Evolutionary conservation across 768 basidiomycete genomes (phyloP).

Genomic region (Kwoniella shandongensis): DNA sequence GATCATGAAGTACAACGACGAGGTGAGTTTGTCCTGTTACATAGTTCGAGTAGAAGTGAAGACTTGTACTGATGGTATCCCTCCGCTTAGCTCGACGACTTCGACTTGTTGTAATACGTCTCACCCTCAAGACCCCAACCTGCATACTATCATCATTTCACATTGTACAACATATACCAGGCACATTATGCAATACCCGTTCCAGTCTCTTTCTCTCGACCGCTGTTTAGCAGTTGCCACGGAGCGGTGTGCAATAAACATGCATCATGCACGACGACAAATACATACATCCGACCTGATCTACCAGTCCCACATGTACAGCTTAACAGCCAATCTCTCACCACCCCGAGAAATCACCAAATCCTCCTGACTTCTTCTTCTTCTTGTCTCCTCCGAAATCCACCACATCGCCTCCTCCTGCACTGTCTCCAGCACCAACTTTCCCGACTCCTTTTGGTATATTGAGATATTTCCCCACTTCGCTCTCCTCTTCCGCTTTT

Average conservation of each 20-base stretch:
- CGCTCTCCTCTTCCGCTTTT: conserved; percentile 27
- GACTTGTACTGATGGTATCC: not conserved
- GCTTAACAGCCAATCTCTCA: conserved; percentile 13
- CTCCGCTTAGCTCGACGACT: conserved; percentile 79
- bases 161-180: no score
- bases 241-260: no score
- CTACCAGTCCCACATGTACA: no score
- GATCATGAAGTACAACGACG: conserved; percentile 93
- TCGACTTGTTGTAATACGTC: conserved; percentile 67
- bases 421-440: conserved; percentile 4
- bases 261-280: no score
- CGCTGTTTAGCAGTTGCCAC: no score
- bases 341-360: conserved; percentile 64
- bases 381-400: conserved; percentile 58
- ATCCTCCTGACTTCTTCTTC: conserved; percentile 81
- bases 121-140: no score
- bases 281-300: no score
- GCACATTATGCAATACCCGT: no score
- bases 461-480: conserved; percentile 45
- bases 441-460: not conserved
- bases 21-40: conserved; percentile 59
- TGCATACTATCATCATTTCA: no score
- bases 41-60: not conserved
- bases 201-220: no score
- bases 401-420: conserved; percentile 34